phyloP scores from a whole-genome alignment of 805 yeast genomes.

The Tetrapisispora iriomotensis region DNA sequence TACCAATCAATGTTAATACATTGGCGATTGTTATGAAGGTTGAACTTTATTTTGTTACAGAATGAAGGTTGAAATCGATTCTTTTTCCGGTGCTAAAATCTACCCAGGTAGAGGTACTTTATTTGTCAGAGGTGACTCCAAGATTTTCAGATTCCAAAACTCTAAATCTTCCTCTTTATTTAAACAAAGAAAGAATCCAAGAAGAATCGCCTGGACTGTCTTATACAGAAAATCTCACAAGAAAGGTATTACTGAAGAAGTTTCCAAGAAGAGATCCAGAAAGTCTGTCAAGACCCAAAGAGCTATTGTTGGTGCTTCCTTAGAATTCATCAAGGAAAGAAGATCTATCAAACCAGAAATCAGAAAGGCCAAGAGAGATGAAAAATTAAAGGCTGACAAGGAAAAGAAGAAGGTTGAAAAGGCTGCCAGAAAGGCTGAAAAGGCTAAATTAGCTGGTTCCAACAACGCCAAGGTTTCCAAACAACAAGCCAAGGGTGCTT shows the following conservation, averaged over 20 bases:
- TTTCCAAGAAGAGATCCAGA: conserved; percentile 92
- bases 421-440: conserved; percentile 91
- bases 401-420: conserved; percentile 86
- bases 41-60: neutral
- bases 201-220: conserved; percentile 99
- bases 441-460: conserved; percentile 72
- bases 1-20: too few species aligned
- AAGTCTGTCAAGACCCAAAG: conserved; percentile 97
- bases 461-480: conserved; percentile 75
- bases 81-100: conserved; percentile 98
- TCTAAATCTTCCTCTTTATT: conserved; percentile 96
- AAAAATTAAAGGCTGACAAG: conserved; percentile 73
- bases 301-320: conserved; percentile 98
- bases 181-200: conserved; percentile 99
- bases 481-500: conserved; percentile 97
- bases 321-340: conserved; percentile 96
- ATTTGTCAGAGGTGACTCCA: conserved; percentile 99
- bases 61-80: conserved; percentile 99
- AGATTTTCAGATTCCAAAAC: conserved; percentile 98
- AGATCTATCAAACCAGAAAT: conserved; percentile 92
- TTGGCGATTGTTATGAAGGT: neutral
- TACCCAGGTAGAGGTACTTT: conserved; percentile 99
- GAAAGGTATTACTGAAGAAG: conserved; percentile 99
- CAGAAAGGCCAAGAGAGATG: conserved; percentile 96
- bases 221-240: conserved; percentile 99